Conservation (phyloP, 163 green algal genomes). For the Scenedesmus sp. region DNA sequence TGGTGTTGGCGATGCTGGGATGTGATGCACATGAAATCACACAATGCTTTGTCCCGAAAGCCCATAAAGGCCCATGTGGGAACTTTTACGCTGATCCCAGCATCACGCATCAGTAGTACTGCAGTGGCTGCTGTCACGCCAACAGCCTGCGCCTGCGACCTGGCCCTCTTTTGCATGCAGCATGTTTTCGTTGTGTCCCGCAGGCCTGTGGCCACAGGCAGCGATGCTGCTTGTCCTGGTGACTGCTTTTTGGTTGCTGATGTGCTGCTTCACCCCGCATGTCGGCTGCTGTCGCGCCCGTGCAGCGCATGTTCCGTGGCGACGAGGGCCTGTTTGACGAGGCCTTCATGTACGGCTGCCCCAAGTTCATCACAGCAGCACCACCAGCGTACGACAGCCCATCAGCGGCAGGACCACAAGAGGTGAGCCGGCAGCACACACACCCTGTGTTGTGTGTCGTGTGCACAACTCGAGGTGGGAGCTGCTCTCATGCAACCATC, state of each 20-base stretch:
- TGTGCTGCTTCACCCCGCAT: background rate
- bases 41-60: constrained; percentile 54
- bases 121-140: too few relatives aligned
- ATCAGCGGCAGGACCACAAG: constrained; percentile 70
- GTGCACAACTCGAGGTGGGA: too few relatives aligned
- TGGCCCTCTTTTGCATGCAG: too few relatives aligned
- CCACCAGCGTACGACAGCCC: constrained; percentile 79
- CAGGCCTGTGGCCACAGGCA: too few relatives aligned
- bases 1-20: constrained; percentile 22
- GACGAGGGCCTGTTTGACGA: constrained; percentile 86
- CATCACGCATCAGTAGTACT: background rate
- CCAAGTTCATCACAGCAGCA: constrained; percentile 95
- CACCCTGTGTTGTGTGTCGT: too few relatives aligned
- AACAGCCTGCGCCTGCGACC: background rate
- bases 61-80: constrained; percentile 42
- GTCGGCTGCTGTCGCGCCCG: background rate
- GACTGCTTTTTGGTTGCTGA: background rate
- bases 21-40: constrained; percentile 54
- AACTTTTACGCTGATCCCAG: constrained; percentile 48
- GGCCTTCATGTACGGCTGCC: constrained; percentile 96
- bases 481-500: too few relatives aligned
- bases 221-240: background rate
- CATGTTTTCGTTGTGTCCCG: too few relatives aligned
- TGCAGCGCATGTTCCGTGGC: constrained; percentile 62
- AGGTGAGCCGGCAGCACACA: constrained; percentile 53